phyloP scores from a whole-genome alignment of 257 asterid species.

The Solanum arcanum region DNA sequence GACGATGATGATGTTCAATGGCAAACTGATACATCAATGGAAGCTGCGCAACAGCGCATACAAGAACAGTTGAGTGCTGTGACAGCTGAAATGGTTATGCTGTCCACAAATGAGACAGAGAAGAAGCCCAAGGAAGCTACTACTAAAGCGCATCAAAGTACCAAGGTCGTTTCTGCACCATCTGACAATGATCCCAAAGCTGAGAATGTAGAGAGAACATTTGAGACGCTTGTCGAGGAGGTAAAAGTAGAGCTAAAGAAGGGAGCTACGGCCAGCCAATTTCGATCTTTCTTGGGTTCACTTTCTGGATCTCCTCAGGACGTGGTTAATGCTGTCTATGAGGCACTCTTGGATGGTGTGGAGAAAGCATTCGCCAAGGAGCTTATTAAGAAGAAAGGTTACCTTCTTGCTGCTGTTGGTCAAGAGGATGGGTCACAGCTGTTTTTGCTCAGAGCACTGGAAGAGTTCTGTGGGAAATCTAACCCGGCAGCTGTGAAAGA shows the following conservation, averaged over 20 bases:
- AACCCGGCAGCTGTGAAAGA: slow-evolving; percentile 10
- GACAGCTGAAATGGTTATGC: slow-evolving; percentile 21
- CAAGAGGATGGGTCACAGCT: slow-evolving; percentile 4
- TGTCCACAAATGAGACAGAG: slow-evolving; percentile 5
- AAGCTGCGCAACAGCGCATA: slow-evolving; percentile 13
- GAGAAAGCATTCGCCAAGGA: slow-evolving; percentile 14
- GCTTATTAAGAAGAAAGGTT: slow-evolving; percentile 9
- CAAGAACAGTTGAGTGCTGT: slow-evolving; percentile 18
- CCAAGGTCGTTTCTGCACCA: neutral
- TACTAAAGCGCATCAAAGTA: neutral
- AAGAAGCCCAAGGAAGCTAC: neutral
- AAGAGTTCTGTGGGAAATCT: slow-evolving; percentile 1
- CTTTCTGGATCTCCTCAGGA: slow-evolving; percentile 6
- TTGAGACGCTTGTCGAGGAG: neutral
- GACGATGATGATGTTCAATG: slow-evolving; percentile 16
- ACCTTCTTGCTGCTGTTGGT: slow-evolving; percentile 8
- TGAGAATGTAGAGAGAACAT: neutral
- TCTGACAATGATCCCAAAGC: neutral
- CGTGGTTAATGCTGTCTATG: slow-evolving; percentile 9
- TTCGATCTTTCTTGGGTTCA: neutral
- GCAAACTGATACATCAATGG: slow-evolving; percentile 23
- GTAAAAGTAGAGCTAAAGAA: slow-evolving; percentile 2
- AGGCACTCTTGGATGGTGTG: slow-evolving; percentile 11
- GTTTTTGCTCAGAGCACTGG: slow-evolving; percentile 1
- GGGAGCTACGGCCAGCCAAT: neutral